Evolutionary conservation across 768 basidiomycete species (phyloP).

Genomic region (Melanogaster broomeanus): DNA sequence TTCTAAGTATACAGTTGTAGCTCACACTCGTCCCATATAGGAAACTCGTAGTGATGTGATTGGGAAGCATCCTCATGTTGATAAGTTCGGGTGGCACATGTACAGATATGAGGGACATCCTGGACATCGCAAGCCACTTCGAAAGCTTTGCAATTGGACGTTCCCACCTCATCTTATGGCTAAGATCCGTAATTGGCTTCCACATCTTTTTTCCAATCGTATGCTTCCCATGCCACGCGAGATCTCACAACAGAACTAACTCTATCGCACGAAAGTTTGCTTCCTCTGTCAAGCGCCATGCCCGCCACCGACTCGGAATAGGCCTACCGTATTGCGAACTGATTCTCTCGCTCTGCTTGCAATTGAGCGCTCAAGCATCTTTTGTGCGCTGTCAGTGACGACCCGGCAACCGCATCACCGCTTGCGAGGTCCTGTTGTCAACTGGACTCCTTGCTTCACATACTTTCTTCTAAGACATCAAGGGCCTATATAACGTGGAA

Average conservation of each 20-base stretch:
- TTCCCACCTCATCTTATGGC: conserved; percentile 2
- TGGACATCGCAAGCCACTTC: neutral
- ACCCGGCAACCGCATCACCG: neutral
- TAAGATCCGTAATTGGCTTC: neutral
- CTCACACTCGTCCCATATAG: neutral
- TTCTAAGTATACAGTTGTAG: conserved; percentile 15
- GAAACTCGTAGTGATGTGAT: neutral
- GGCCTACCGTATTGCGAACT: neutral
- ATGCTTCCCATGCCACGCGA: neutral
- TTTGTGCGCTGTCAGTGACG: neutral
- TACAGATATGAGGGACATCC: neutral
- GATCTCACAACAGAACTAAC: conserved; percentile 12
- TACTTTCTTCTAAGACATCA: conserved; percentile 1
- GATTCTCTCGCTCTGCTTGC: neutral
- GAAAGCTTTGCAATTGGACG: neutral
- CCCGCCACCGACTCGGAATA: conserved; percentile 5
- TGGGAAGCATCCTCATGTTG: neutral
- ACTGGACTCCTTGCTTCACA: neutral
- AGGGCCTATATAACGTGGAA: conserved; percentile 19
- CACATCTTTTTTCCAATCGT: conserved; percentile 2
- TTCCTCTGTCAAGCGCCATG: neutral
- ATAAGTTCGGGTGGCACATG: neutral
- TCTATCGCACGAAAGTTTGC: conserved; percentile 19
- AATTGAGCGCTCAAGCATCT: neutral
- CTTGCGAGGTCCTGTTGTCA: conserved; percentile 1